These are phyloP conservation scores for Ustilago vetiveriae DNA, from an alignment of 1,284 basidiomycete species.

Conservation along the genomic window DNA sequence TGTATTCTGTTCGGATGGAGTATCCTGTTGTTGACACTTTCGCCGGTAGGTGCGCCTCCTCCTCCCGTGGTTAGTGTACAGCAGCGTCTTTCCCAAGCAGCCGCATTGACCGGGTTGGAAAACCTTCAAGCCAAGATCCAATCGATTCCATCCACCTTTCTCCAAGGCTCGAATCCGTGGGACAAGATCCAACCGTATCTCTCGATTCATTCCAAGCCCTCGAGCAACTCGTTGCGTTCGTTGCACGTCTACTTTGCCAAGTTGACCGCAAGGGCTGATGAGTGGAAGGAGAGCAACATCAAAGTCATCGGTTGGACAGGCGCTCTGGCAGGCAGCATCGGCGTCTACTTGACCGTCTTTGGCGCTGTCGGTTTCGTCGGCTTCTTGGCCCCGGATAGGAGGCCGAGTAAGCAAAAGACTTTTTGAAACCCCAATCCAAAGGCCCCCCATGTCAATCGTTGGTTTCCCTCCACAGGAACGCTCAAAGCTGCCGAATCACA, in stretches of 20 bases:
- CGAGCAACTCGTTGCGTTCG: too few relatives aligned
- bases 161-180: too few relatives aligned
- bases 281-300: slow-evolving; percentile 24
- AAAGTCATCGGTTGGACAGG: slow-evolving; percentile 41
- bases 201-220: too few relatives aligned
- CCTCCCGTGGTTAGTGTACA: slow-evolving; percentile 13
- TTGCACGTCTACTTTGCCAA: slow-evolving; percentile 8
- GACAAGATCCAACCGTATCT: too few relatives aligned
- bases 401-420: slow-evolving; percentile 11
- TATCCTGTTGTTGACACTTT: slow-evolving; percentile 27
- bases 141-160: slow-evolving; percentile 4
- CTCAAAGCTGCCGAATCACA: too few relatives aligned
- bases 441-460: too few relatives aligned
- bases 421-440: slow-evolving; percentile 6
- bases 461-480: too few relatives aligned
- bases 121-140: slow-evolving; percentile 3
- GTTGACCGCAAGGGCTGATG: slow-evolving; percentile 14
- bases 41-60: slow-evolving; percentile 39
- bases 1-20: slow-evolving; percentile 43
- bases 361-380: slow-evolving; percentile 36
- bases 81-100: slow-evolving; percentile 19
- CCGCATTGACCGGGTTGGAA: slow-evolving; percentile 5
- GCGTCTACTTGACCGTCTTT: slow-evolving; percentile 34
- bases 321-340: slow-evolving; percentile 13
- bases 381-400: slow-evolving; percentile 25